phyloP scores from a whole-genome alignment of 108 stramenopile genomes.

The Skeletonema tropicum region DNA sequence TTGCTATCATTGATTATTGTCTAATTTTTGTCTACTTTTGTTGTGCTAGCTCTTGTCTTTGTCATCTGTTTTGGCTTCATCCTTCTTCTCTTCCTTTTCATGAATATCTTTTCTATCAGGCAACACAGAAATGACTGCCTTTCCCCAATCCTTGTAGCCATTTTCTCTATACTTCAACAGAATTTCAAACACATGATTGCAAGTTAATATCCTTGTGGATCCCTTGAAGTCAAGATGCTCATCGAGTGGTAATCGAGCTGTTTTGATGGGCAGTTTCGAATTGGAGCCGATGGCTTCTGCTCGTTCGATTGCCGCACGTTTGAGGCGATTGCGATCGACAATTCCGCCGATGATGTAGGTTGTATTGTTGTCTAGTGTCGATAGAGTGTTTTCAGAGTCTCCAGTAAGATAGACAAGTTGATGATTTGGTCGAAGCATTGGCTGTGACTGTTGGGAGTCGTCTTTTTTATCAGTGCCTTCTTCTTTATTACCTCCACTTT shows the following conservation, averaged over 20 bases:
- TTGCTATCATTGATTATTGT: not conserved
- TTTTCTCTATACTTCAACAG: constrained; percentile 67
- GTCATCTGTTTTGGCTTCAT: constrained; percentile 2
- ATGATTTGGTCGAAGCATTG: constrained; percentile 19
- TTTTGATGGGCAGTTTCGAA: constrained; percentile 64
- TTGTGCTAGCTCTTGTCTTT: not conserved
- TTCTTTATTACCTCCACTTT: not conserved
- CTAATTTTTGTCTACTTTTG: not conserved
- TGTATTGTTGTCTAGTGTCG: constrained; percentile 60
- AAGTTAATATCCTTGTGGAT: constrained; percentile 72
- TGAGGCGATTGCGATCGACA: constrained; percentile 84
- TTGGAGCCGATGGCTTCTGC: constrained; percentile 65
- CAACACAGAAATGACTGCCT: constrained; percentile 64
- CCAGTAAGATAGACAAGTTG: constrained; percentile 80
- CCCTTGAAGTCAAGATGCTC: constrained; percentile 61
- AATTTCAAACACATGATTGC: constrained; percentile 88
- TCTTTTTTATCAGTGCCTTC: not conserved
- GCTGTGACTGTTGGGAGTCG: not conserved
- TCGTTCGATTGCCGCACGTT: constrained; percentile 61
- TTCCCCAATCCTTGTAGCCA: constrained; percentile 71
- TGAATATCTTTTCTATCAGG: constrained; percentile 71
- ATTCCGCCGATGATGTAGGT: constrained; percentile 89
- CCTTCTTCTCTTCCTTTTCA: constrained; percentile 31
- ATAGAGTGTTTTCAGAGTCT: constrained; percentile 69
- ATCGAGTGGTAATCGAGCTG: constrained; percentile 72